Base-by-base conservation (phyloP, 2,329 filamentous ascomycete genomes). In the Acrocalymma vagum region DNA sequence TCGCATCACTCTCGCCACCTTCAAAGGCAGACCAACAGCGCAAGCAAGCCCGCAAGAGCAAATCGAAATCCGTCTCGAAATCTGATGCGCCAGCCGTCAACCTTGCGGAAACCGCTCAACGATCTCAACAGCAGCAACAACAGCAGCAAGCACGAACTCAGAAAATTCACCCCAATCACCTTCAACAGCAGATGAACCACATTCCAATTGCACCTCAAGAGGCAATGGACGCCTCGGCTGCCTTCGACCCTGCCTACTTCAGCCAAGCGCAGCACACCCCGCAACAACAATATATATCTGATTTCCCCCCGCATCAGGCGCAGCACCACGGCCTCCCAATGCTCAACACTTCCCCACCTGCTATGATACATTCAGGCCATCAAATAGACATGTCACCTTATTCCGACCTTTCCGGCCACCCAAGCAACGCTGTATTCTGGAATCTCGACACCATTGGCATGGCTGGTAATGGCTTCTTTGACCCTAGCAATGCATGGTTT, bases 401-500 rank as follows among this genome's bases (percentile, higher is more conserved):
- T 54, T 61, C 62, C 5, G 64, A 68, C 30, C 50, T 66, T 13
- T 50, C 60, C 1, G 34, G 58, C 23, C 63, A 63, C 32, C 55
- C 59, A 75, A 34, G 53, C 36, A 51, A 51, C 30, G 42, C 55
- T 2, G 40, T 41, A 1, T 68, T 65, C 43, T 70, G 66, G 66
- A 62, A 62, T 29, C 43, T 68, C 14, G 63, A 69, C 18, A 53
- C 58, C n/a, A 54, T 62, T 45, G 60, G 57, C 20, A 50, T 63
- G 35, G 51, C 48, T n/a, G 37, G 22, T 1, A 54, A 52, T 15
- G 58, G 62, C 6, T 65, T 68, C 47, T 59, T 62, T 45, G 72
- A 77, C 42, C 71, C 73, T 1, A 72, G 70, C 29, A 86, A 85
- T 36, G 89, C 88, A 5, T 97, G 92, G 89, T 95, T 95, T 68